Evolutionary conservation across 768 basidiomycete species (phyloP).

Genomic region (Cystofilobasidium ferigula): DNA sequence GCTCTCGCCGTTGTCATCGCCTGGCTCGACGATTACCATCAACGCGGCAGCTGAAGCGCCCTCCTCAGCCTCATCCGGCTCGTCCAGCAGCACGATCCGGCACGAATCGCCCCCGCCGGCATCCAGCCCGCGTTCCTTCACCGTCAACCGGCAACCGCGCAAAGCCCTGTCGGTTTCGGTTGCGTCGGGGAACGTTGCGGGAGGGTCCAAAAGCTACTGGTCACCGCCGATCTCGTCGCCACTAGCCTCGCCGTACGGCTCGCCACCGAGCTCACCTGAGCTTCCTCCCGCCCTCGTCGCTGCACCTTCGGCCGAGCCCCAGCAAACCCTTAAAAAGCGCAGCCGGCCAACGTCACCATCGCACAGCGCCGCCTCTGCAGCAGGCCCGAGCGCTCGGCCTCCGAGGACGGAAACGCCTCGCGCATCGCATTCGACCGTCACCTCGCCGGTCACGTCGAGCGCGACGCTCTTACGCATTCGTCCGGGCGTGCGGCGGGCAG

Average conservation of each 20-base stretch:
- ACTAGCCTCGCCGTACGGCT: background rate
- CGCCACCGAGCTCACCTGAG: background rate
- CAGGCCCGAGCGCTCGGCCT: background rate
- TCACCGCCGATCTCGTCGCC: constrained; percentile 1
- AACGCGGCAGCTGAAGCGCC: no score
- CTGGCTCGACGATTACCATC: no score
- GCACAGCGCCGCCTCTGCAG: background rate
- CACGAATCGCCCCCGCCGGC: background rate
- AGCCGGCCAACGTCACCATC: background rate
- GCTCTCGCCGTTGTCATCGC: no score
- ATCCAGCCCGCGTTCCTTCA: background rate
- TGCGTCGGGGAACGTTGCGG: background rate
- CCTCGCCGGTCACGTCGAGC: background rate
- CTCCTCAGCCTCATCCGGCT: background rate
- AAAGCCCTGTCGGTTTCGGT: background rate
- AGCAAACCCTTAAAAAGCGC: background rate
- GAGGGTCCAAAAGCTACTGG: background rate
- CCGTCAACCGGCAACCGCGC: background rate
- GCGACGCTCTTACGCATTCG: background rate
- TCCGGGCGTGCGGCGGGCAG: background rate
- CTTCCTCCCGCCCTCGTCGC: background rate
- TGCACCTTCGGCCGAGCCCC: background rate
- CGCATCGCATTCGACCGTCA: background rate
- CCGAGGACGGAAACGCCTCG: no score
- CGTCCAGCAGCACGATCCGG: background rate